These are phyloP conservation scores for Monosporascus cannonballus DNA, from an alignment of 2,329 filamentous ascomycete genomes.

Conservation along the genomic window DNA sequence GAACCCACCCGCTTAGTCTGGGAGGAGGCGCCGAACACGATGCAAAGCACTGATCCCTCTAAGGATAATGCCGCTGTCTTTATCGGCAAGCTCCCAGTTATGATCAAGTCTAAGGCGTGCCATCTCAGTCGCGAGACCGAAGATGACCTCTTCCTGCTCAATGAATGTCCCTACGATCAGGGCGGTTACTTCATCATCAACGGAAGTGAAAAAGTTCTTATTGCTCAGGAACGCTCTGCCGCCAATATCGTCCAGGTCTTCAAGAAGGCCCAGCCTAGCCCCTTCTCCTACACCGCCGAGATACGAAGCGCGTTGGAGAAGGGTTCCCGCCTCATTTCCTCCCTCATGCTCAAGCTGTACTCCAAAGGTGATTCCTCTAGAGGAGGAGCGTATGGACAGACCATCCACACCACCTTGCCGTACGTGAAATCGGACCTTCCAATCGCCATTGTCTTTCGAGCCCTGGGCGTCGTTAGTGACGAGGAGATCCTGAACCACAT, in stretches of 20 bases:
- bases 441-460: conserved; percentile 91
- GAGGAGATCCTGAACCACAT: conserved; percentile 98
- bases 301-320: conserved; percentile 96
- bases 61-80: conserved; percentile 67
- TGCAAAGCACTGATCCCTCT: conserved; percentile 46
- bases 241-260: conserved; percentile 99
- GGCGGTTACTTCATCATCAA: conserved; percentile 99
- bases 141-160: conserved; percentile 80
- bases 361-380: conserved; percentile 77
- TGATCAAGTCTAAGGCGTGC: conserved; percentile 97
- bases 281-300: conserved; percentile 89
- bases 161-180: conserved; percentile 97
- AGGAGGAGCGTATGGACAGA: conserved; percentile 69
- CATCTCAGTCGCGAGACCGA: conserved; percentile 79
- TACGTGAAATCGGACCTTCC: conserved; percentile 93
- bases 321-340: conserved; percentile 89
- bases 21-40: conserved; percentile 52
- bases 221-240: conserved; percentile 93
- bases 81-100: conserved; percentile 92
- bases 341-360: conserved; percentile 83
- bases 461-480: conserved; percentile 90
- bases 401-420: conserved; percentile 83
- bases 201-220: conserved; percentile 95
- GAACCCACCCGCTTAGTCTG: conserved; percentile 53
- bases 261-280: conserved; percentile 90